Base-by-base conservation (phyloP, 2,329 filamentous ascomycete species). In the Diaporthe helianthi region DNA sequence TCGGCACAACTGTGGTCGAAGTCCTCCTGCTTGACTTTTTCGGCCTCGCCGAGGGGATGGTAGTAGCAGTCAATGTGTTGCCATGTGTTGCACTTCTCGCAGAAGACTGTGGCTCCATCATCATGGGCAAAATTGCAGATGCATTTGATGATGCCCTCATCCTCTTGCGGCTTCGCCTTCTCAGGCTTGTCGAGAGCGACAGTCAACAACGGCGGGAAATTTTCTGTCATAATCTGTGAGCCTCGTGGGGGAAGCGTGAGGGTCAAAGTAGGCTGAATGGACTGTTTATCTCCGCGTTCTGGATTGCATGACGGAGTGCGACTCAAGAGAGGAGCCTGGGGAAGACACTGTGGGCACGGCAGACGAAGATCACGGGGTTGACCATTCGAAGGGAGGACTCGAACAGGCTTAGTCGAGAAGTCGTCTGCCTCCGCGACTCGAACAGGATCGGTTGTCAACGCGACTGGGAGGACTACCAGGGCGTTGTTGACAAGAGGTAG, bases 11-110 rank as follows among this genome's bases (percentile, higher is more conserved):
- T 93, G 83, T 99, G 95, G 68, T 92, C 85, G 76, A 91, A 92
- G 75, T 89, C 86, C 70, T 88, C 85, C 41, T 71, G 67, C 84
- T 91, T 80, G 79, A 94, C 81, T 82, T 92, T 86, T 84, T 92
- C 85, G 79, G 90, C 87, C 78, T 89, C 87, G 75, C 93, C 92
- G 73, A 88, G 80, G 26, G 88, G 58, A 24, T 63, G 88, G 79
- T 98, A 98, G 82, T 97, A 98, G 82, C 96, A 99, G 78, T 94
- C 91, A 76, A 97, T 97, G 81, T 99, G 96, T 82, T 99, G 96
- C 96, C 96, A 99, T 61, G 94, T 96, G 79, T 97, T 93, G 85
- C 96, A 99, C 70, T 86, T 89, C 79, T 98, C 96, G 85, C 96
- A 99, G 81, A 94, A 93, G 72, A 99, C 97, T 71, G 96, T 99